Conservation (phyloP, 169 alveolate genomes). For the Plasmodium vinckei region DNA sequence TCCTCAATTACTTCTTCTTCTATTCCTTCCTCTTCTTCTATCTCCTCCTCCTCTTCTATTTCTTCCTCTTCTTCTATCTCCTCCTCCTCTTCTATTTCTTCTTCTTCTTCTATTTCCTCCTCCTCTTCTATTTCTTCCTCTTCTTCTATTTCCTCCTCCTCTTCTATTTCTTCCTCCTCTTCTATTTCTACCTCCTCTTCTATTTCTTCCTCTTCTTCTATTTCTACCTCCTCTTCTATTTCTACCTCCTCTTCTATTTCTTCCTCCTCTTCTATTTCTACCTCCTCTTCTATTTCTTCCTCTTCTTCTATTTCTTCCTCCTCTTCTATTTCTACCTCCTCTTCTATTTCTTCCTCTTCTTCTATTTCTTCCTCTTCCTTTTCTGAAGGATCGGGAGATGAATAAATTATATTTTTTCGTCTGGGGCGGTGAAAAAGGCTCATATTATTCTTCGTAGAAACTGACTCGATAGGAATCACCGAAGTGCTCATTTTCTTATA, state of each 20-base stretch:
- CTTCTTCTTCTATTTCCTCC: slow-evolving; percentile 4
- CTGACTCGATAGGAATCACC: background rate
- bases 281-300: slow-evolving; percentile 1
- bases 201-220: slow-evolving; percentile 26
- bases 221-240: slow-evolving; percentile 18
- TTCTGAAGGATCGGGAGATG: slow-evolving; percentile 23
- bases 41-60: slow-evolving; percentile 2
- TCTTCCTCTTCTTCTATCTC: slow-evolving; percentile 10
- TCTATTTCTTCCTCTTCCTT: slow-evolving; percentile 14
- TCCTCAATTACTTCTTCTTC: slow-evolving; percentile 12
- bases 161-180: slow-evolving; percentile 26
- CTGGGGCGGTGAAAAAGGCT: background rate
- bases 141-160: slow-evolving; percentile 10
- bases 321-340: slow-evolving; percentile 21
- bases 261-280: slow-evolving; percentile 2
- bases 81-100: slow-evolving; percentile 6
- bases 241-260: slow-evolving; percentile 20
- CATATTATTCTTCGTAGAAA: background rate
- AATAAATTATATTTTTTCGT: slow-evolving; percentile 27
- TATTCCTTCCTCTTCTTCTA: background rate
- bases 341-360: slow-evolving; percentile 15
- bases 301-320: slow-evolving; percentile 9
- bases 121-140: slow-evolving; percentile 16
- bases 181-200: slow-evolving; percentile 33
- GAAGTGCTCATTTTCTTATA: slow-evolving; percentile 7